Evolutionary conservation across 1,284 basidiomycete species (phyloP), one percentile per base, ranked within the genome.

Genomic region (Malassezia brasiliensis): DNA sequence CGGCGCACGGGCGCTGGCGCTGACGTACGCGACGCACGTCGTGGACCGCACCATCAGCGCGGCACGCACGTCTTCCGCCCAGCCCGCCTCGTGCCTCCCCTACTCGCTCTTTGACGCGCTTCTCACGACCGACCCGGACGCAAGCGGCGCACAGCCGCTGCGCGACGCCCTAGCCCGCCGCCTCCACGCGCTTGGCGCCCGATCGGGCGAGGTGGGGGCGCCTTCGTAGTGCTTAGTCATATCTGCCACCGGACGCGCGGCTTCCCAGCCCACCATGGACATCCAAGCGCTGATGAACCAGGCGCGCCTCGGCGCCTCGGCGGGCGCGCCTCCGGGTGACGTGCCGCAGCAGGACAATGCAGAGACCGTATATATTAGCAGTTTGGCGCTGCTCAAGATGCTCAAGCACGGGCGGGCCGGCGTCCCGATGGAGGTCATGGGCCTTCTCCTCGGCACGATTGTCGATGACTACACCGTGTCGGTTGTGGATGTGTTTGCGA

Each of bases 381-480:
- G 65, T 19, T 52, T 74, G 25, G 70, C 72, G 10, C 62, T 74
- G 46, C 66, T 74, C 61, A 65, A 96, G 90, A 99, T 99, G 94
- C 81, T 99, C 65, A 99, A 99, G 78, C 94, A 99, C 75, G 94
- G 94, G 17, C 85, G 94, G 52, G 93, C 94, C 30, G 94, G 94
- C 66, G 94, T 98, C 35, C 94, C 94, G 11, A 94, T 99, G 88
- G 94, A 99, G 78, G 94, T 99, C 68, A 98, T 99, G 94, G 94
- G 94, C 65, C 83, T 98, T 55, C 93, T 98, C 88, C 81, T 98
- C 28, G 94, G 94, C 25, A 91, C 96, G 75, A 98, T 98, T 66
- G 88, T 98, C 45, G 94, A 99, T 78, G 94, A 98, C 74, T 98
- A 96, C 78, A 67, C 69, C 19, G 74, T 79, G 45, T 78, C 93